A percentile compares a stretch with the other conserved stretches of the same genome.
These are phyloP conservation scores for Paramecium caudatum DNA, from an alignment of 73 alveolate species.

Conservation along the genomic window DNA sequence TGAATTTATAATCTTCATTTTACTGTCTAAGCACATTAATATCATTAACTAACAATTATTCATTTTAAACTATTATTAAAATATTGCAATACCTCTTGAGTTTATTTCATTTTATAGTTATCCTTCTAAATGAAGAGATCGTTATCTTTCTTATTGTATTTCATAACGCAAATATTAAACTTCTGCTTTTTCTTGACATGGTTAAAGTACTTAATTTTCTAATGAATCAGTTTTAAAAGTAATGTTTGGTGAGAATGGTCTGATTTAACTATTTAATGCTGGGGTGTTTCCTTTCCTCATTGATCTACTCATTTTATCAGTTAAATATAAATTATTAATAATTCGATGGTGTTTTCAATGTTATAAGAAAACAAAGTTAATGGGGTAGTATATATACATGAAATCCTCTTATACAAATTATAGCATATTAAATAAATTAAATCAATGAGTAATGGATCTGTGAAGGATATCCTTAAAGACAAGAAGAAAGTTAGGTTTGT, in stretches of 20 bases:
- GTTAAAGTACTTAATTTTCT: conserved; percentile 47
- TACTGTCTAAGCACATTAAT: background rate
- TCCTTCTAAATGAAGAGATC: conserved; percentile 8
- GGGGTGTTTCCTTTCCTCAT: conserved; percentile 43
- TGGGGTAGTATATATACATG: too few species aligned
- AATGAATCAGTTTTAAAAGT: conserved; percentile 53
- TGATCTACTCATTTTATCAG: conserved; percentile 61
- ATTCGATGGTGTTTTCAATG: too few species aligned
- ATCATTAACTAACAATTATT: conserved; percentile 39
- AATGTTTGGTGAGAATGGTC: conserved; percentile 61
- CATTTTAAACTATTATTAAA: conserved; percentile 8
- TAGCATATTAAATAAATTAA: background rate
- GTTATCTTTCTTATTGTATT: conserved; percentile 17
- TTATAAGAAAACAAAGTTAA: too few species aligned
- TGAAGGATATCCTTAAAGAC: conserved; percentile 79
- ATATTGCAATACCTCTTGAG: conserved; percentile 20
- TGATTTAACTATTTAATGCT: conserved; percentile 45
- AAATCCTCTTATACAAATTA: too few species aligned
- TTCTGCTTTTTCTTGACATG: conserved; percentile 60
- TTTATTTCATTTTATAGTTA: conserved; percentile 35
- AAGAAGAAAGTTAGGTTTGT: conserved; percentile 83
- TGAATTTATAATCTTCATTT: conserved; percentile 46
- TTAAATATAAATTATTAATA: conserved; percentile 36
- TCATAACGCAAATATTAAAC: conserved; percentile 61
- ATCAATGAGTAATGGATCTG: conserved; percentile 51